Conservation (phyloP, 2,329 filamentous ascomycete species). For the Trichoderma sp. region DNA sequence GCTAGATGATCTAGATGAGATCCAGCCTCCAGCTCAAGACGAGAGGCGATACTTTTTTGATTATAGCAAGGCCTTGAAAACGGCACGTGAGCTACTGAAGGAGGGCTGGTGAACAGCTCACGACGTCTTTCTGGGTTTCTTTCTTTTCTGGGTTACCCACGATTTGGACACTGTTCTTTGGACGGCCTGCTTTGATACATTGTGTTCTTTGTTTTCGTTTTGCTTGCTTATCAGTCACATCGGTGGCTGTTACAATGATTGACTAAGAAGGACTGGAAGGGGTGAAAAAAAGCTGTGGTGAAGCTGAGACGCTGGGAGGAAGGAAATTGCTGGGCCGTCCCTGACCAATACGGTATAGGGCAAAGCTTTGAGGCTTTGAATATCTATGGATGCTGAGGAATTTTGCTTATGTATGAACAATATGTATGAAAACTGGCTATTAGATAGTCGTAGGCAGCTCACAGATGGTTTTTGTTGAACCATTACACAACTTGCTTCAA, state of each 20-base stretch:
- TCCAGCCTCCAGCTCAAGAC: constrained; percentile 15
- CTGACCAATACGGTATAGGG: neutral
- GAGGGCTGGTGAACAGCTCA: neutral
- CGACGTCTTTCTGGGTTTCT: neutral
- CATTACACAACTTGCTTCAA: neutral
- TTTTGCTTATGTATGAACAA: neutral
- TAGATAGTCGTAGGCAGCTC: neutral
- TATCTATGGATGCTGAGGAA: neutral
- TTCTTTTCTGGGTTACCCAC: neutral
- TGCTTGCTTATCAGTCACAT: neutral
- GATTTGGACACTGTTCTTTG: neutral
- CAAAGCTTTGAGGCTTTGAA: neutral
- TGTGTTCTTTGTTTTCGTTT: neutral
- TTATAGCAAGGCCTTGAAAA: neutral
- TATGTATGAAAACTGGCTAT: neutral
- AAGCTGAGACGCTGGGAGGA: neutral
- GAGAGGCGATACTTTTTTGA: neutral
- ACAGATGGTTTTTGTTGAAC: neutral
- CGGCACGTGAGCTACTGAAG: neutral
- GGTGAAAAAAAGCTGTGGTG: neutral
- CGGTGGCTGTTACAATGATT: neutral
- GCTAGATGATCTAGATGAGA: constrained; percentile 26
- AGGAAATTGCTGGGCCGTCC: neutral
- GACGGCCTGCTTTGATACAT: neutral
- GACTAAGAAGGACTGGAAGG: neutral